Base-by-base conservation (phyloP, 768 basidiomycete species). In the Kwoniella heveanensis region DNA sequence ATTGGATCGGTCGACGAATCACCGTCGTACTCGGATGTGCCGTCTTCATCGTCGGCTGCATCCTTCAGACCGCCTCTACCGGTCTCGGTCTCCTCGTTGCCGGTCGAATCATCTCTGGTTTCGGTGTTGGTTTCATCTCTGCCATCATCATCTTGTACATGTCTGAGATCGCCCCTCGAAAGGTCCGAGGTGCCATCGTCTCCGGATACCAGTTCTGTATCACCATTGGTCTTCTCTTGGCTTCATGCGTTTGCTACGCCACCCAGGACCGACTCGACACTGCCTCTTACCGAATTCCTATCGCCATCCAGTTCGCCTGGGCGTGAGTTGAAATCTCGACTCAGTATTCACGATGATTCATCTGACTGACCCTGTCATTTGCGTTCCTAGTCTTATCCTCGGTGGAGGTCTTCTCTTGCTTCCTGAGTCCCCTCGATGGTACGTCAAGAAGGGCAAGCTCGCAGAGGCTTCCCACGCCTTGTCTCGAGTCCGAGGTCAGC, bases 391-490 rank as follows among this genome's bases (percentile, higher is more conserved):
- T 17, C 32, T 76, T 21, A 74, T 78, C 60, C 80, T 82, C 57
- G 77, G 64, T 55, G 57, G 37, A 46, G 81, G 80, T 65, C 71
- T 81, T 50, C 70, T 78, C 64, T 56, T 80, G 60, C 71, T 81
- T 27, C 81, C 81, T 49, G 80, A 81, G 49, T 80, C 80, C 15
- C 81, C 81, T 17, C 76, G 81, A 66, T 82, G 76, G 77, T 78
- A 76, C 60, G 78, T 80, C 65, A 78, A 78, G 72, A 71, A 74
- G 57, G 79, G 79, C n/a, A 69, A 71, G 10, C 52, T 77, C 59
- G 76, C 74, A 22, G 57, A 64, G 32, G 79, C 80, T 27, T 48
- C 69, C 47, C 25, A 58, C 24, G 66, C 74, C 32, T 71, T 80
- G 29, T 32, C 76, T n/a, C 68, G 75, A 27, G 59, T 81, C 52